phyloP scores from a whole-genome alignment of 2,329 filamentous ascomycete species.

The Fusarium sp. region DNA sequence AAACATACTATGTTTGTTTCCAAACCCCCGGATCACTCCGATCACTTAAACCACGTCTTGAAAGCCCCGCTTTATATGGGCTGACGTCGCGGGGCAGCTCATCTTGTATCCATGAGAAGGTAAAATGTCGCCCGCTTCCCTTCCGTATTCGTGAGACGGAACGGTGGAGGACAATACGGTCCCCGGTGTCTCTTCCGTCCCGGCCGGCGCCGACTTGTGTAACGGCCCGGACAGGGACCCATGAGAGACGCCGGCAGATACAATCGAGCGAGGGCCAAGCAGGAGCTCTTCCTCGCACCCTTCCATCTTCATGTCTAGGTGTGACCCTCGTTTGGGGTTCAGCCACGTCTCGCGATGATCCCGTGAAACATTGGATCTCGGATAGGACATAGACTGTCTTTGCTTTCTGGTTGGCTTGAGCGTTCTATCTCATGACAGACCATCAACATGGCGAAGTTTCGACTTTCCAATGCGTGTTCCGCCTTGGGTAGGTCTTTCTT shows the following conservation, averaged over 20 bases:
- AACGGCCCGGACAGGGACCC: slow-evolving; percentile 29
- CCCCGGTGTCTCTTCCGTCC: slow-evolving; percentile 16
- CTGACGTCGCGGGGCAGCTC: slow-evolving; percentile 41
- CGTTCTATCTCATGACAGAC: background rate
- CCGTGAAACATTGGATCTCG: background rate
- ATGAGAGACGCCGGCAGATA: slow-evolving; percentile 6
- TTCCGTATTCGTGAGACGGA: slow-evolving; percentile 46
- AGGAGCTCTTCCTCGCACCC: background rate
- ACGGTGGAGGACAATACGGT: slow-evolving; percentile 16
- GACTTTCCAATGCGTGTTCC: background rate
- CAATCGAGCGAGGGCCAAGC: slow-evolving; percentile 4
- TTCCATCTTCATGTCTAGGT: background rate
- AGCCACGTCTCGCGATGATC: background rate
- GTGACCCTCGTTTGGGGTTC: background rate
- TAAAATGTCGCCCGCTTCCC: slow-evolving; percentile 19
- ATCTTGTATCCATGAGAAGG: slow-evolving; percentile 4
- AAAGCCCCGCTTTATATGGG: slow-evolving; percentile 47
- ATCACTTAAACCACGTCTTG: slow-evolving; percentile 37
- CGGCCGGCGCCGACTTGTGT: slow-evolving; percentile 31
- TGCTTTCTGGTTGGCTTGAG: background rate
- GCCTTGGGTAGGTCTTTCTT: background rate
- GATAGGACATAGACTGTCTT: background rate
- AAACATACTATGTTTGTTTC: slow-evolving; percentile 32
- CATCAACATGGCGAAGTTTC: background rate
- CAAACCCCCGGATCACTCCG: slow-evolving; percentile 47